Conservation (phyloP, 257 asterid species). For the Jacaranda mimosifolia region DNA sequence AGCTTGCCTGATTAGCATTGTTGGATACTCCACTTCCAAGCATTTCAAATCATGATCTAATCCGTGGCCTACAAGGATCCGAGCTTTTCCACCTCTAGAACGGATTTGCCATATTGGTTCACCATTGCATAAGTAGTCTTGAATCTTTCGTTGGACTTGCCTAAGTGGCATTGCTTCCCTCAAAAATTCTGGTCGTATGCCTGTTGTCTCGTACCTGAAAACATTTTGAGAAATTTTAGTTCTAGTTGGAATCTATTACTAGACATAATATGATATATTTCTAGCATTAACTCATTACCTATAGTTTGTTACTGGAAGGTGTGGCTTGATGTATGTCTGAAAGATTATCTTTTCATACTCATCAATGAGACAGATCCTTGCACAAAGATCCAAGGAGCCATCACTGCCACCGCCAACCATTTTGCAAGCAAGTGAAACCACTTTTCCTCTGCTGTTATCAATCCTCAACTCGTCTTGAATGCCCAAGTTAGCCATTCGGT, state of each 20-base stretch:
- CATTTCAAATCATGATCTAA: slow-evolving; percentile 86
- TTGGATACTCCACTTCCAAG: slow-evolving; percentile 80
- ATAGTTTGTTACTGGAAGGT: slow-evolving; percentile 76
- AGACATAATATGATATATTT: slow-evolving; percentile 5
- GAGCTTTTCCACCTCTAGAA: slow-evolving; percentile 75
- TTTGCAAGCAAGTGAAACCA: slow-evolving; percentile 85
- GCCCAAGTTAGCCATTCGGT: slow-evolving; percentile 83
- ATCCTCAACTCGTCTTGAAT: slow-evolving; percentile 80
- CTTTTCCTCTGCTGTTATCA: slow-evolving; percentile 69
- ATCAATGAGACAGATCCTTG: slow-evolving; percentile 80
- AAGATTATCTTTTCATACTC: slow-evolving; percentile 75
- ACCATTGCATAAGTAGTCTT: slow-evolving; percentile 87
- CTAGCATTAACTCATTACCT: slow-evolving; percentile 52
- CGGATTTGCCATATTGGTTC: slow-evolving; percentile 92
- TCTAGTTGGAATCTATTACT: slow-evolving; percentile 8
- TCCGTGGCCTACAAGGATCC: slow-evolving; percentile 89
- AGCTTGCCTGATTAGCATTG: slow-evolving; percentile 69
- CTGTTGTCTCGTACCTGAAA: slow-evolving; percentile 84
- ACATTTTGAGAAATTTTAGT: slow-evolving; percentile 16
- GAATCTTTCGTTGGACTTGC: slow-evolving; percentile 80
- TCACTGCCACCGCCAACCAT: slow-evolving; percentile 98
- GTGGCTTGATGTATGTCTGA: slow-evolving; percentile 81
- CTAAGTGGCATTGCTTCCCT: slow-evolving; percentile 81
- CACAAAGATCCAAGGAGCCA: slow-evolving; percentile 90
- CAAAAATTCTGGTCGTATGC: slow-evolving; percentile 73